phyloP scores from a whole-genome alignment of 1,284 basidiomycete species.

The Fistulina hepatica region DNA sequence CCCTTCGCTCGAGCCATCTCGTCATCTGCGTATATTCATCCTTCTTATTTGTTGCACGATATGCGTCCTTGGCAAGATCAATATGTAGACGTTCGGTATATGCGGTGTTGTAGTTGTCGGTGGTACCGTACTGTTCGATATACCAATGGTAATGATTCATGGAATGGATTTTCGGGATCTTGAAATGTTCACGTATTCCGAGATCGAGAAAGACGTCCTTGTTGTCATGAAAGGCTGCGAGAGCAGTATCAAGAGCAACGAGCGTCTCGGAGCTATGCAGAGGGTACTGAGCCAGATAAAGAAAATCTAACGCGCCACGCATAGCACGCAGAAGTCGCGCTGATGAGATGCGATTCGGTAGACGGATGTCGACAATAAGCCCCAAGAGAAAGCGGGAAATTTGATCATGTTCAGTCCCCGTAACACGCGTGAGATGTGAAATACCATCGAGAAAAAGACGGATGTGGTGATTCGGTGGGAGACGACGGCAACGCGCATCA shows the following conservation, averaged over 20 bases:
- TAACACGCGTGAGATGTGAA: conserved; percentile 18
- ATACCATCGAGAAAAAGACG: conserved; percentile 29
- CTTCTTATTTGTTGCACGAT: conserved; percentile 23
- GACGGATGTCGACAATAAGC: conserved; percentile 11
- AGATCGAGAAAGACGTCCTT: conserved; percentile 17
- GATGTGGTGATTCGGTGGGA: conserved; percentile 24
- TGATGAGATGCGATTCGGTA: too few relatives aligned
- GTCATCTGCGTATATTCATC: conserved; percentile 28
- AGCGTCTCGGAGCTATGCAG: conserved; percentile 19
- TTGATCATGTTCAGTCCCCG: conserved; percentile 21
- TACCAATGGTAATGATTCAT: conserved; percentile 7
- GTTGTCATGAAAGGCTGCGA: conserved; percentile 21
- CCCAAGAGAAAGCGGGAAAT: conserved; percentile 23
- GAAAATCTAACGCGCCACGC: conserved; percentile 19
- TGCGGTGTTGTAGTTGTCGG: conserved; percentile 11
- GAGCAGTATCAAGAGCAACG: conserved; percentile 12
- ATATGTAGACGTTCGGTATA: conserved; percentile 10
- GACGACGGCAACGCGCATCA: conserved; percentile 20
- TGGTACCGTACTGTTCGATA: conserved; percentile 16
- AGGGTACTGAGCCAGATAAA: conserved; percentile 21
- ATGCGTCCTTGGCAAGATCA: conserved; percentile 17
- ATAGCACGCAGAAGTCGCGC: conserved; percentile 11
- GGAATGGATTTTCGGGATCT: conserved; percentile 22
- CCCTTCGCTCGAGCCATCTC: conserved; percentile 22
- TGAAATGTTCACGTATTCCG: conserved; percentile 19